Base-by-base conservation (phyloP, 306 rosid genomes). In the Adenanthera pavonina region DNA sequence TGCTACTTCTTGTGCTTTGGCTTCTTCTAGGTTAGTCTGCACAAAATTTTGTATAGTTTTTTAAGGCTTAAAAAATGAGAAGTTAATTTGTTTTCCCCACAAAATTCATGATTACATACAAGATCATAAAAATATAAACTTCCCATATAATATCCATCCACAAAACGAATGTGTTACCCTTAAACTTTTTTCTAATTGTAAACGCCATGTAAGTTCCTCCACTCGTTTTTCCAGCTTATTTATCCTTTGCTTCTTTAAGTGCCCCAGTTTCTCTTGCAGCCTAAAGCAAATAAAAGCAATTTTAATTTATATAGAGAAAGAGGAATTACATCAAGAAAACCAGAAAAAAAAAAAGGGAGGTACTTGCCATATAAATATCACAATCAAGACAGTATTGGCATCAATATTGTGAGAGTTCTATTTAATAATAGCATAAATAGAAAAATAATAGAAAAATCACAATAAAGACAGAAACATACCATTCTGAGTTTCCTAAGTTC, bases 401-500 rank as follows among this genome's bases (percentile, higher is more conserved):
- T 25, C 30, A 25, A 25, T 25, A 25, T 47, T 49, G 40, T 80
- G 48, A 76, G 69, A 64, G 49, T 51, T 72, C 79, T 46, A 75
- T 54, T 61, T 53, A 53, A 72, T 38, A 69, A 40, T 64, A 40
- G 19, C 4, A 36, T 20, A 81, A 66, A 40, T 41, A 48, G 49
- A 74, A 3, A 73, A 16, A 41, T 33, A n/a, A 51, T 52, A 46
- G 76, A 76, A 74, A 65, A 82, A 49, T n/a, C 69, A 43, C 54
- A 56, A 38, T 49, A 47, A 76, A 64, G 72, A 81, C 52, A 47
- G 51, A 70, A 79, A 66, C 82, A 62, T 54, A 87, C 99, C 99
- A 94, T 94, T 92, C 92, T 96, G 79, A 92, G 97, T 84, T 93
- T 96, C 85, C 95, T 91, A 74, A 96, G 99, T 82, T 96, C 98